Evolutionary conservation across 495 filamentous ascomycete species (phyloP).

Genomic region (Xylona heveae): DNA sequence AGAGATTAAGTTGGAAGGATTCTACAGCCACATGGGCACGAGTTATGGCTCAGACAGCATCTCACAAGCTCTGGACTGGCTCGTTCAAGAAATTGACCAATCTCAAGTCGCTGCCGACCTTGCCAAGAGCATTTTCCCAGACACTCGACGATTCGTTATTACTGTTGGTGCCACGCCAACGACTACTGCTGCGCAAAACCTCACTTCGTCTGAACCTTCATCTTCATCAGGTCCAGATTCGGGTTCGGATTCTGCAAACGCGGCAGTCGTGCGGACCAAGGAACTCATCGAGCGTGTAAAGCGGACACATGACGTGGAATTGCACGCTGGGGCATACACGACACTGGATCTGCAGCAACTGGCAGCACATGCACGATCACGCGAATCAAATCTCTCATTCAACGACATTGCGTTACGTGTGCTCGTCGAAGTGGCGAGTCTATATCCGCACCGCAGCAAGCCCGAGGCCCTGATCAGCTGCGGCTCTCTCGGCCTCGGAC

Average conservation of each 20-base stretch:
- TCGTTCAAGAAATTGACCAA: conserved; percentile 38
- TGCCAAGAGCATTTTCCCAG: conserved; percentile 6
- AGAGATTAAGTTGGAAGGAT: conserved; percentile 28
- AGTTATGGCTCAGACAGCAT: conserved; percentile 35
- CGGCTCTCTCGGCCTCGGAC: not conserved
- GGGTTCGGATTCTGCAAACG: not conserved
- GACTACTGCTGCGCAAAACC: conserved; percentile 12
- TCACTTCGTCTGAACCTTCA: too few relatives aligned
- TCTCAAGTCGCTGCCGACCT: conserved; percentile 26
- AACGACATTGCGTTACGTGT: not conserved
- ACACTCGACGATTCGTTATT: conserved; percentile 24
- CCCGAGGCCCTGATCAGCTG: not conserved
- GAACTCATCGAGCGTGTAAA: not conserved
- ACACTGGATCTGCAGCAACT: not conserved
- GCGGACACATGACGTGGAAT: not conserved
- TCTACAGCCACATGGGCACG: conserved; percentile 67
- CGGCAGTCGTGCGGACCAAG: not conserved
- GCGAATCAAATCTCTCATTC: not conserved
- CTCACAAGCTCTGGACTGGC: conserved; percentile 29
- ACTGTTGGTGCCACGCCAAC: conserved; percentile 73
- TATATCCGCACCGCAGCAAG: not conserved
- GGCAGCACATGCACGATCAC: not conserved
- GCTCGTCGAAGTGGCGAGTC: not conserved
- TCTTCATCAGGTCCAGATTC: too few relatives aligned
- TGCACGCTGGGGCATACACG: not conserved